Evolutionary conservation across 805 yeast species (phyloP), one percentile per base, ranked within the genome.

Genomic region (Wickerhamomyces tratensis): DNA sequence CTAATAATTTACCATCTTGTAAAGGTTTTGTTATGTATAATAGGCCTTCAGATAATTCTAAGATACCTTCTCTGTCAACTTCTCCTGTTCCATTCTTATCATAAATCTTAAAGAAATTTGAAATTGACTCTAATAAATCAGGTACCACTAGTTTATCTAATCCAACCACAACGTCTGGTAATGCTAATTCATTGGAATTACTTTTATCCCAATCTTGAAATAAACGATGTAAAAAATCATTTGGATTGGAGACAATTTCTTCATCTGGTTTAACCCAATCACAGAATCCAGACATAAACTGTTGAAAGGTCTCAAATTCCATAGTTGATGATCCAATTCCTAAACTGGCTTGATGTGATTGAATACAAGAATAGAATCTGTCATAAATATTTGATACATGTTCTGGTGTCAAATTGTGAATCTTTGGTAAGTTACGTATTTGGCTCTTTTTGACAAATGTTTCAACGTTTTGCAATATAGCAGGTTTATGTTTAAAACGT

Each of bases 401-500:
- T 0, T 70, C 79, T 26, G 62, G 67, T 5, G 69, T 58, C 33
- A 91, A 63, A 54, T 83, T 76, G 26, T 69, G 72, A 1, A 86
- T 76, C 56, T 82, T 81, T 33, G 94, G 91, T 42, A 91, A 65
- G 60, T 87, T 89, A 50, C 98, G 72, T 36, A 93, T 59, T 60
- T 93, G 96, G 0, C 97, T 86, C 44, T 96, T 72, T 61, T 91
- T 93, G 33, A 93, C 94, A 65, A 91, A 91, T 1, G 79, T 71
- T 50, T 93, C 95, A 47, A 91, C 87, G 42, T 93, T 91, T 52
- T 76, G 85, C 55, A 85, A 78, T 37, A 93, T 91, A 38, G 80
- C 76, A 50, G 80, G 78, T 60, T 88, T 79, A 58, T 77, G 81
- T 56, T 74, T 82, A 25, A 72, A 67, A 41, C 98, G 74, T 53